Base-by-base conservation (phyloP, 164 flowering plant species). In the Hamamelis virginiana region DNA sequence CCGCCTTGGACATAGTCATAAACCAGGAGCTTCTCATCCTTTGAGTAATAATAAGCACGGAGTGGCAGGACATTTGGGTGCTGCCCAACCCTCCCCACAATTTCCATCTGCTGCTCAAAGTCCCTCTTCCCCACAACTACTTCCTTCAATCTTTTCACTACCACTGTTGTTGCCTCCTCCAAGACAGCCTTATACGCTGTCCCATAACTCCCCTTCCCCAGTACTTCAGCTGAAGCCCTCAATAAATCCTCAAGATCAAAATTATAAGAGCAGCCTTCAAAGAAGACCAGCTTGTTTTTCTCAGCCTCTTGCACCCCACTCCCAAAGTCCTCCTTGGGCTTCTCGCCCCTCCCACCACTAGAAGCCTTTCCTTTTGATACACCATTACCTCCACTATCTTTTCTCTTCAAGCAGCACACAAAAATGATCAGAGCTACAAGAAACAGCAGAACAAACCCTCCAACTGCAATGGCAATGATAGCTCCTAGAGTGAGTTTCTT, bases 181-280 rank as follows among this genome's bases (percentile, higher is more conserved):
- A 89, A 48, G 59, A 82, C 70, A 28, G 91, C 93, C 74, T 87
- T 89, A 53, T 89, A 89, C n/a, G 93, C 76, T 25, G 91, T 89
- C 21, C 93, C 93, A 67, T 82, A 85, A 33, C 83, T 85, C 3
- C 93, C 91, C 65, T 86, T 86, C 19, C 93, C 93, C 67, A 89
- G 81, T 51, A 89, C 89, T 68, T 89, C 93, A 50, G 93, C 91
- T 3, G 93, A 89, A 50, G 93, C 91, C 71, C 89, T 82, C 53
- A 89, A 63, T 46, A 89, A 67, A 72, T 86, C 93, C 69, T 86
- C 91, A 5, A 89, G 86, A 71, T 89, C 89, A 68, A 87, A 89
- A 74, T 80, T 81, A 59, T 78, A 87, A 22, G 84, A 78, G 64
- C 84, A 78, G 0, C 91, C 90, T 75, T 81, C 85, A 71, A 85